Percentiles rank a stretch among this genome's conserved stretches.
Conservation (phyloP, 2,329 filamentous ascomycete genomes). For the Remersonia thermophila region DNA sequence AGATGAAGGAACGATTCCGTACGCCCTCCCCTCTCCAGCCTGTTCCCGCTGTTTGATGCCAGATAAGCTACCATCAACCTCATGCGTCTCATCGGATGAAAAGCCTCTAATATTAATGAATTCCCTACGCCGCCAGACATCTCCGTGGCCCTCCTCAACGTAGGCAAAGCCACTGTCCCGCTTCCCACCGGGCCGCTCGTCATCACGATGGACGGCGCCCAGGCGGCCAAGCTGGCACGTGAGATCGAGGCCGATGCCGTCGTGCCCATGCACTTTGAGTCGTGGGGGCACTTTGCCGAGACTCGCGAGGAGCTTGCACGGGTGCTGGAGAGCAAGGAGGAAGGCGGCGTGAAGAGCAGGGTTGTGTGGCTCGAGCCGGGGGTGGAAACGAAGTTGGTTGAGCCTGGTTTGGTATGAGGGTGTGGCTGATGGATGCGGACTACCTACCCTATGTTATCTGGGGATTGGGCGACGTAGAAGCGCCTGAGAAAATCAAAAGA, state of each 20-base stretch:
- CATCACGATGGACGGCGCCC: conserved; percentile 33
- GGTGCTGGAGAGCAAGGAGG: conserved; percentile 23
- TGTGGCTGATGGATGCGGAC: neutral
- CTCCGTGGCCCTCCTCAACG: conserved; percentile 28
- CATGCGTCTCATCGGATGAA: no score
- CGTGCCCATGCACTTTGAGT: conserved; percentile 36
- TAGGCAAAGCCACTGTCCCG: conserved; percentile 24
- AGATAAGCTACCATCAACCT: no score
- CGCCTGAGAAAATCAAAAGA: no score
- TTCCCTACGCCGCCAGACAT: no score
- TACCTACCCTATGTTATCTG: no score
- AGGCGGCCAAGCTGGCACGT: conserved; percentile 27
- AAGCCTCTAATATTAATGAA: no score
- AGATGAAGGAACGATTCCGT: conserved; percentile 25
- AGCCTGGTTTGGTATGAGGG: neutral
- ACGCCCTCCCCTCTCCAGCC: conserved; percentile 26
- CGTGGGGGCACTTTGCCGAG: conserved; percentile 33
- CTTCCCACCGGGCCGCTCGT: conserved; percentile 20
- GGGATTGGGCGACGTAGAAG: no score
- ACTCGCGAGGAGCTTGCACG: conserved; percentile 19
- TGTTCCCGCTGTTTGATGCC: conserved; percentile 7
- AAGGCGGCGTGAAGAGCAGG: conserved; percentile 18
- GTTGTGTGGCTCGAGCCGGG: conserved; percentile 15
- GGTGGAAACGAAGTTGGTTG: conserved; percentile 8
- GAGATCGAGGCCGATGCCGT: conserved; percentile 29